Evolutionary conservation across 805 yeast species (phyloP).

Genomic region (Saccharomyces paradoxus): DNA sequence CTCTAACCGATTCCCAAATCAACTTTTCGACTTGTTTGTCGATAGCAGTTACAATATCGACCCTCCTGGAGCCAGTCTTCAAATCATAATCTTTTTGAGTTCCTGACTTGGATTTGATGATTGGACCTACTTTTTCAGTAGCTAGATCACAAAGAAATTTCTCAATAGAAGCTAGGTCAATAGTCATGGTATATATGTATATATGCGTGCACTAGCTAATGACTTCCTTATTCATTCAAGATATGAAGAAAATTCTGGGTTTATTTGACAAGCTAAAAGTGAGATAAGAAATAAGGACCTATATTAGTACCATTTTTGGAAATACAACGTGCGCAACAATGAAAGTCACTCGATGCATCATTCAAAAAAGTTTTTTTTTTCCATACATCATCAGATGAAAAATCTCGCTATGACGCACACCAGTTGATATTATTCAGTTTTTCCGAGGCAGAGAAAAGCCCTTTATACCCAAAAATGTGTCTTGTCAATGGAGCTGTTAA

Average conservation of each 20-base stretch:
- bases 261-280: neutral
- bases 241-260: no score
- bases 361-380: neutral
- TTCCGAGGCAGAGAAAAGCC: neutral
- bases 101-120: constrained; percentile 44
- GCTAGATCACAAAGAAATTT: constrained; percentile 21
- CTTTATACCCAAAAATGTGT: neutral
- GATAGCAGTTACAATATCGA: constrained; percentile 57
- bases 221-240: neutral
- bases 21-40: constrained; percentile 48
- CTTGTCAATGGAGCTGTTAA: no score
- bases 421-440: neutral
- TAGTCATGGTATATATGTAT: constrained; percentile 7
- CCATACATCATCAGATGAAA: neutral
- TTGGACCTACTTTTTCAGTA: constrained; percentile 34
- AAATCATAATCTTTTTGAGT: constrained; percentile 27
- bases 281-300: neutral
- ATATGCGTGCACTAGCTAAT: neutral
- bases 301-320: neutral
- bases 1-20: constrained; percentile 27
- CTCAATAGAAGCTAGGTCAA: constrained; percentile 23
- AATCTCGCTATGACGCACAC: neutral
- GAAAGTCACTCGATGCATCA: neutral
- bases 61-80: constrained; percentile 33
- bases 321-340: neutral